Percentiles rank a stretch among this genome's conserved stretches.
Conservation (phyloP, 768 basidiomycete genomes). For the Neoboletus brunneissimus region DNA sequence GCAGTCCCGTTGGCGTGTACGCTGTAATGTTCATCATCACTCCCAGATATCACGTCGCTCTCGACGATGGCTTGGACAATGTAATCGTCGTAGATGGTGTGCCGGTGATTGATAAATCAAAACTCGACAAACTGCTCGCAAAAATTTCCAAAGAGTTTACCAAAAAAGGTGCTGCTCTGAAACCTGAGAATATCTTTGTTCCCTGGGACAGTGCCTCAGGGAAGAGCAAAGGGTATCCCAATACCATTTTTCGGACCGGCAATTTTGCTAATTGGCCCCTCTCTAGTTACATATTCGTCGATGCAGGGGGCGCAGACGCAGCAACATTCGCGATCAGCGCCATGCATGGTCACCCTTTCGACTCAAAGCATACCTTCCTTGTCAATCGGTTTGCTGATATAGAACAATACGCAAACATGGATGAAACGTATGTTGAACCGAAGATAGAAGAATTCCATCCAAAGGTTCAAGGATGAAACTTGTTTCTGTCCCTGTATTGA, state of each 20-base stretch:
- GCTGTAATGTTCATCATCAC: conserved; percentile 5
- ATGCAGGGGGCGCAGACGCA: conserved; percentile 68
- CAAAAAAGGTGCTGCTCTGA: conserved; percentile 74
- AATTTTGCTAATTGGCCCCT: not conserved
- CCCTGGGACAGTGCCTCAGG: conserved; percentile 83
- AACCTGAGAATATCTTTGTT: conserved; percentile 74
- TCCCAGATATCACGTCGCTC: conserved; percentile 79
- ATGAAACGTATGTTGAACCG: conserved; percentile 78
- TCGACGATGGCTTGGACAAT: conserved; percentile 86
- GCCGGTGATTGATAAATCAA: conserved; percentile 84
- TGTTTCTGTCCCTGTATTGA: conserved; percentile 4
- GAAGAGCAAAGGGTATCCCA: conserved; percentile 86
- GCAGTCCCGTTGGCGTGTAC: conserved; percentile 16
- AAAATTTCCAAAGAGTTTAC: conserved; percentile 84
- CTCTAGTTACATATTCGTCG: conserved; percentile 77
- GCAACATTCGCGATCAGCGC: conserved; percentile 62
- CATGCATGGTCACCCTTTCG: conserved; percentile 81
- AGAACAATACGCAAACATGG: conserved; percentile 73
- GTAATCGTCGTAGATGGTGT: conserved; percentile 91
- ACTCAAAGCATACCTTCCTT: conserved; percentile 79
- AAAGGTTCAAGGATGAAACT: conserved; percentile 47
- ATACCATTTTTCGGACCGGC: not conserved
- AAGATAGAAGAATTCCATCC: conserved; percentile 68
- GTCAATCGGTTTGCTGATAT: conserved; percentile 89
- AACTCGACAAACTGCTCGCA: conserved; percentile 75